Percentiles rank a stretch among this genome's conserved stretches.
phyloP scores from a whole-genome alignment of 1,284 basidiomycete genomes.

The Taiwanofungus camphoratus region DNA sequence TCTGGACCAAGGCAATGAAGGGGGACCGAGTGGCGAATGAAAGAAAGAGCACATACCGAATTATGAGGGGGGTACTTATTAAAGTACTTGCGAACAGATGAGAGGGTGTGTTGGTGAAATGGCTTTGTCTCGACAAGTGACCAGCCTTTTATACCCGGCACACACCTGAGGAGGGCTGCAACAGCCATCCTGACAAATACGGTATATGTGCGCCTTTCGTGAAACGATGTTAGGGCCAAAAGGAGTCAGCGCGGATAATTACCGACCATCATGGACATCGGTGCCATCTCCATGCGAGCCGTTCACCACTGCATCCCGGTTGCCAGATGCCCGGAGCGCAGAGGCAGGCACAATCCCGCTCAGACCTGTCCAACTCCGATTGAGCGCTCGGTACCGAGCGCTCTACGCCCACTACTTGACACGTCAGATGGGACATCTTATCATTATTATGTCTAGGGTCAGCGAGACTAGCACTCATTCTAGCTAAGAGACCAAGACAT shows the following conservation, averaged over 20 bases:
- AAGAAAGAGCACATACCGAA: conserved; percentile 2
- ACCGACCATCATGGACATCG: neutral
- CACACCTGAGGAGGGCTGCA: neutral
- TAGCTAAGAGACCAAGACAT: too few relatives aligned
- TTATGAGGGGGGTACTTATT: neutral
- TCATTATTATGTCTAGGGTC: too few relatives aligned
- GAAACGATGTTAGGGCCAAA: conserved; percentile 1
- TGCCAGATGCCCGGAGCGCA: conserved; percentile 6
- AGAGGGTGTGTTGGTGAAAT: too few relatives aligned
- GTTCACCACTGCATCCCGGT: conserved; percentile 3
- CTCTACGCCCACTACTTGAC: neutral
- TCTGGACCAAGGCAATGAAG: neutral
- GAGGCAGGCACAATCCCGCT: conserved; percentile 5
- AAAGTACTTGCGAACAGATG: too few relatives aligned
- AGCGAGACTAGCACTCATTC: too few relatives aligned
- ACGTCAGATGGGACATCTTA: too few relatives aligned
- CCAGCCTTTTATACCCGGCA: neutral
- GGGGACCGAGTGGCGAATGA: conserved; percentile 1
- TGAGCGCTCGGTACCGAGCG: conserved; percentile 8
- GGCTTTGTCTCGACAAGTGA: neutral
- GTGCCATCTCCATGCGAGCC: neutral
- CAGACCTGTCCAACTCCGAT: conserved; percentile 4
- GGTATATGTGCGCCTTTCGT: conserved; percentile 2
- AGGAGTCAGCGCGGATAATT: conserved; percentile 4
- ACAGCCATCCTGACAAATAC: conserved; percentile 8